Conservation (phyloP, 164 flowering plant genomes). For the Cinnamomum micranthum region DNA sequence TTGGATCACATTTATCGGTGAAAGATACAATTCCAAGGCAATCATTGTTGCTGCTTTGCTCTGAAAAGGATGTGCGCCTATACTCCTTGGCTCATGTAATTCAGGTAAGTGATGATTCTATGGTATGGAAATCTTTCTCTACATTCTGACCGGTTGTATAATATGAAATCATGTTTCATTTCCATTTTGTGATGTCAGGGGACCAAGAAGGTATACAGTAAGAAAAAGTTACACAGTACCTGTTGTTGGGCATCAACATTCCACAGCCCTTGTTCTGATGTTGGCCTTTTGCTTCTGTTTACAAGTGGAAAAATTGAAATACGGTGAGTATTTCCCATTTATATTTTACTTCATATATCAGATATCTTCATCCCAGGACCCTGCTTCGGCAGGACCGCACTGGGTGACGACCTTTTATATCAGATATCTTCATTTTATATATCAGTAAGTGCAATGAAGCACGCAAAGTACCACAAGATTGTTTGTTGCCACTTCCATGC, state of each 20-base stretch:
- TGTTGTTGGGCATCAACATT: constrained; percentile 83
- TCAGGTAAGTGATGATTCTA: constrained; percentile 42
- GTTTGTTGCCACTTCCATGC: no score
- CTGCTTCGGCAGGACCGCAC: no score
- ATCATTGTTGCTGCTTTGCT: constrained; percentile 51
- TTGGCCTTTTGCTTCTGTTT: constrained; percentile 66
- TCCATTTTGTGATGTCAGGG: constrained; percentile 43
- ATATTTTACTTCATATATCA: no score
- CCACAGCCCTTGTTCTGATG: constrained; percentile 26
- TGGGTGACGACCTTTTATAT: no score
- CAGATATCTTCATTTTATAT: no score
- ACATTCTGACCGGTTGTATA: background rate
- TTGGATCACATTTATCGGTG: constrained; percentile 25
- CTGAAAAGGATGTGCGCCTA: constrained; percentile 75
- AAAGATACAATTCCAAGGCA: constrained; percentile 39
- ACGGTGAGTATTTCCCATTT: constrained; percentile 38
- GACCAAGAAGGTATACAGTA: constrained; percentile 66
- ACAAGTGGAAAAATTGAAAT: constrained; percentile 71
- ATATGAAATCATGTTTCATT: background rate
- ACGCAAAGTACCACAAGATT: no score
- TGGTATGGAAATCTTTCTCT: background rate
- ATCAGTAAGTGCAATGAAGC: no score
- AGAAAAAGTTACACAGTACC: constrained; percentile 67
- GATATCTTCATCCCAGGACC: no score
- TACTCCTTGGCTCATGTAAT: constrained; percentile 62